A percentile compares a stretch with the other conserved stretches of the same genome.
Conservation (phyloP, 495 filamentous ascomycete species). For the Ascobolus immersus region DNA sequence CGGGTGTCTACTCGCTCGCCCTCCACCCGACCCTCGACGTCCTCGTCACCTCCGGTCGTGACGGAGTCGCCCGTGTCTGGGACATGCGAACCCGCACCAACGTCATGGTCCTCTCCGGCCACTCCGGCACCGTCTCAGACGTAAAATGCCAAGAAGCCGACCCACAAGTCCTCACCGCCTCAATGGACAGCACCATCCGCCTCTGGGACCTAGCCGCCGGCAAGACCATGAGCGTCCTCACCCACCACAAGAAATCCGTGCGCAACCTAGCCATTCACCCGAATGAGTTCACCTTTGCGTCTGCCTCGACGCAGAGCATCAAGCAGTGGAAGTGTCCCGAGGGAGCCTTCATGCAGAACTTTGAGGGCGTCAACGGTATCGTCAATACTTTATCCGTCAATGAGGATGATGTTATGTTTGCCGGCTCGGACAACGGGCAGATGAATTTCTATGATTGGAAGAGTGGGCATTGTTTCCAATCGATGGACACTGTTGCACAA, state of each 20-base stretch:
- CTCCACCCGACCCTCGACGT: constrained; percentile 87
- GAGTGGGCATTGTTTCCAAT: constrained; percentile 56
- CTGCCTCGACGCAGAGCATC: constrained; percentile 70
- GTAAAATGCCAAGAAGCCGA: constrained; percentile 88
- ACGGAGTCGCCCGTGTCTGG: constrained; percentile 88
- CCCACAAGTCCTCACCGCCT: constrained; percentile 78
- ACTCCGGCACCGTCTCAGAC: constrained; percentile 68
- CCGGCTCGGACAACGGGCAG: constrained; percentile 83
- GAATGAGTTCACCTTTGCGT: constrained; percentile 87
- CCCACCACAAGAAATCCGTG: constrained; percentile 96
- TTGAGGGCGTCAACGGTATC: constrained; percentile 84
- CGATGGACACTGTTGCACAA: constrained; percentile 68
- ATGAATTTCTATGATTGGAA: constrained; percentile 99
- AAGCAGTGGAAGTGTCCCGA: constrained; percentile 99
- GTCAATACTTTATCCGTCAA: constrained; percentile 90
- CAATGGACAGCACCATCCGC: constrained; percentile 73
- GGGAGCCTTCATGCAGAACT: constrained; percentile 98
- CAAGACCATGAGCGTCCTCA: constrained; percentile 85
- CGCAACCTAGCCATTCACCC: constrained; percentile 68
- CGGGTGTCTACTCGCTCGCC: constrained; percentile 76
- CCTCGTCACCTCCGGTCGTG: constrained; percentile 78
- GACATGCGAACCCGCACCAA: constrained; percentile 94
- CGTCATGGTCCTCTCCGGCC: constrained; percentile 74
- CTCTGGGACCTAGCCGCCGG: constrained; percentile 93
- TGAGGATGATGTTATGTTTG: constrained; percentile 83